phyloP scores from a whole-genome alignment of 78 protist species.

The Dictyostelium firmibasis region DNA sequence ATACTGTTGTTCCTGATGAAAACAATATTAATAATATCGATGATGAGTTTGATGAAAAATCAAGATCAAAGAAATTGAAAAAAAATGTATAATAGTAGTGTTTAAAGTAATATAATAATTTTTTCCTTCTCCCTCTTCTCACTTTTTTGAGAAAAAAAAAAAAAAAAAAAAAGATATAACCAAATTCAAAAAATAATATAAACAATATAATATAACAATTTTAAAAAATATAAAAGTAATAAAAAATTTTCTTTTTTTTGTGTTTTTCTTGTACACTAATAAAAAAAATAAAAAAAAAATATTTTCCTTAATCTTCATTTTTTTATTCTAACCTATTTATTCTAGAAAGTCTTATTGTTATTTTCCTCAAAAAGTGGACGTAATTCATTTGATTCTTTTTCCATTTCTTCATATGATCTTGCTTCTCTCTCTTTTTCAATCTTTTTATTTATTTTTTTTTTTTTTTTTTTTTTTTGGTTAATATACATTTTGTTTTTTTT shows the following conservation, averaged over 20 bases:
- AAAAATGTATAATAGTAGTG: neutral
- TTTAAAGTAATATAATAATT: too few species aligned
- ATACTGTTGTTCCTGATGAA: neutral
- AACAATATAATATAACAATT: neutral
- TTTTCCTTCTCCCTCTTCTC: neutral
- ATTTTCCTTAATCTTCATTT: neutral
- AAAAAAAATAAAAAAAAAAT: too few species aligned
- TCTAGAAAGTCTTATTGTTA: neutral
- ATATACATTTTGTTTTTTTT: too few species aligned
- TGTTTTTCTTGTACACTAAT: neutral
- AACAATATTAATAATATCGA: neutral
- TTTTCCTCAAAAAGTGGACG: conserved; percentile 31
- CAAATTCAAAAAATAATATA: neutral
- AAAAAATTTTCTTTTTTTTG: neutral
- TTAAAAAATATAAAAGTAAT: neutral
- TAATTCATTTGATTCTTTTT: conserved; percentile 45
- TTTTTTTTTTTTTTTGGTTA: neutral
- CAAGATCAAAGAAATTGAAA: neutral
- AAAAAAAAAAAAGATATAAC: neutral
- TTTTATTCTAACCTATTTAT: too few species aligned
- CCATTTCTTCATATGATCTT: conserved; percentile 72
- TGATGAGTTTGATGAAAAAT: neutral
- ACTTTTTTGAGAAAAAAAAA: neutral
- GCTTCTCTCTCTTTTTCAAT: conserved; percentile 74
- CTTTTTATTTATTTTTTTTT: neutral